Base-by-base conservation (phyloP, 257 asterid species). In the Solanum pennellii region DNA sequence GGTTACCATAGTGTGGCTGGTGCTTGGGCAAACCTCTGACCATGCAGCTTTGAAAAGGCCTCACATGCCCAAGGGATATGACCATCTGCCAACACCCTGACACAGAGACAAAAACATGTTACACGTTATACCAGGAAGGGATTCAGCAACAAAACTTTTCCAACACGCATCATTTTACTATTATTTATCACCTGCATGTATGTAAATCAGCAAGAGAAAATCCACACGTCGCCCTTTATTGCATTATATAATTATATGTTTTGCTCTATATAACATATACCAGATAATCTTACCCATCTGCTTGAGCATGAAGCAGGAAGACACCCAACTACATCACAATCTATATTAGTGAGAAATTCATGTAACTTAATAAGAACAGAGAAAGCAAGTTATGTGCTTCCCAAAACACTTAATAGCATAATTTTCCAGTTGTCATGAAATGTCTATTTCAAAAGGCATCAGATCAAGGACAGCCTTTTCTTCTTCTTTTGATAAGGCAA, bases 31-130 rank as follows among this genome's bases (percentile, higher is more conserved):
- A 97, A 92, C 87, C 91, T 95, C 66, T 79, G 91, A 44, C 92
- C 92, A 25, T 97, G 99, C 92, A 96, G 88, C 89, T 91, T 94
- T 84, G 99, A 91, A 75, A 97, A 97, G 37, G 98, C 99, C 92
- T 96, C 99, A 25, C 99, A 97, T 16, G 99, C 98, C 99, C 99
- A 97, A 31, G 98, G 94, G 89, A 95, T 91, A 88, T 97, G 99
- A 85, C 98, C 99, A 89, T 97, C 99, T 69, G 99, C 99, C 92
- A 95, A 91, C 83, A 96, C 99, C 91, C 99, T 95, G 96, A 92
- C 86, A 87, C 85, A 62, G 52, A 65, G 82, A 90, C 83, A 89
- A 29, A 86, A 59, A 87, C n/a, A 45, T 16, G 68, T 47, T 10
- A 80, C n/a, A 45, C 9, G 44, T 47, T 5, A 80, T 80, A 47